phyloP scores from a whole-genome alignment of 139 green algal genomes.

The Haematococcus lacustris region DNA sequence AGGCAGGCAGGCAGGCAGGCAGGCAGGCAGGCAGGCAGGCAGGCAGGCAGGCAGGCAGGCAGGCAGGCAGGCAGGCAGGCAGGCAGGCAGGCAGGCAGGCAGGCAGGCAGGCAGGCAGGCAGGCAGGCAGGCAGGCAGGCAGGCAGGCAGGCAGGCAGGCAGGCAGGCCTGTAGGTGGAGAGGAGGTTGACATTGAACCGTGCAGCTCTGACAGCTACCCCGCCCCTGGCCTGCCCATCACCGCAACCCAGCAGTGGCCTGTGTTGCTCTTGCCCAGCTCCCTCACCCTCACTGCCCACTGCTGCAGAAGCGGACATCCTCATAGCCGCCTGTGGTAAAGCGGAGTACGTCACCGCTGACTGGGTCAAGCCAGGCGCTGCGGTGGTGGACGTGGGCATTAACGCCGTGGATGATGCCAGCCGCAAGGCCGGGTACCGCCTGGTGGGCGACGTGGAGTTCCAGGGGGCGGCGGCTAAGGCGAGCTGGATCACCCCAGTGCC shows the following conservation, averaged over 20 bases:
- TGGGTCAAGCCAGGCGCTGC: constrained; percentile 93
- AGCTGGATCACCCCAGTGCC: constrained; percentile 89
- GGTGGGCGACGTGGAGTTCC: constrained; percentile 77
- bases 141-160: no score
- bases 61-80: no score
- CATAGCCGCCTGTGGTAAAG: constrained; percentile 73
- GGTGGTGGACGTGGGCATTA: constrained; percentile 96
- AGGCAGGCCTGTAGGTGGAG: no score
- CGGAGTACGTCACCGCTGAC: constrained; percentile 73
- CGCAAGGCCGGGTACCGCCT: constrained; percentile 67
- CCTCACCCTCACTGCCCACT: background rate
- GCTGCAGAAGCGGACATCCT: constrained; percentile 79
- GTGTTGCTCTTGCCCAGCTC: no score
- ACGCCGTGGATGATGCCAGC: constrained; percentile 67
- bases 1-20: no score
- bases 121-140: background rate
- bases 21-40: no score
- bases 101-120: background rate
- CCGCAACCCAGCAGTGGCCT: no score
- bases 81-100: no score
- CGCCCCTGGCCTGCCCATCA: no score
- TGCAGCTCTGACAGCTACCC: no score
- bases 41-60: no score
- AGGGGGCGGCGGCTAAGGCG: constrained; percentile 47
- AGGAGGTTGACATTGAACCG: no score